Evolutionary conservation across 805 yeast genomes (phyloP), one percentile per base, ranked within the genome.

Genomic region (Pichia membranifaciens): DNA sequence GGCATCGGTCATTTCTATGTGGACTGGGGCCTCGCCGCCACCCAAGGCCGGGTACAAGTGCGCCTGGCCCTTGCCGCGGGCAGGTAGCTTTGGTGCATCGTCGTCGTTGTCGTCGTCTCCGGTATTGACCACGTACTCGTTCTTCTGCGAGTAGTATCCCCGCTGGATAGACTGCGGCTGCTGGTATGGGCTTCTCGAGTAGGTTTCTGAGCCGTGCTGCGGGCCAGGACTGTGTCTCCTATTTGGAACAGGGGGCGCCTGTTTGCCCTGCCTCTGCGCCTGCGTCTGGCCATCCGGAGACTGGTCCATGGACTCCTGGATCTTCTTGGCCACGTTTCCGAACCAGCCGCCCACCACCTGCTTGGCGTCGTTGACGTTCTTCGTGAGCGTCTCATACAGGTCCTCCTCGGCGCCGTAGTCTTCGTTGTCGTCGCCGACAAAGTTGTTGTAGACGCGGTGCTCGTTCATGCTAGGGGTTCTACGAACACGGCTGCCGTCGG

Each of bases 291-390:
- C 35, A 8, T 3, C 28, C n/a, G 31, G 16, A 9, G 34, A 41
- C 20, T 44, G 45, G 9, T 41, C 49, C 9, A 47, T 52, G 28
- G 58, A 58, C 7, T 56, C 52, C 36, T 58, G 61, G 22, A 65
- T 54, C 57, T 72, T 76, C 68, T 79, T 80, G 29, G 82, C 74
- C 48, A 87, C 59, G 15, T 81, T 86, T 51, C 78, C 78, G 42
- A 87, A 79, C 96, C 96, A 89, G 15, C 81, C 76, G 51, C 84
- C 82, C 49, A 89, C 78, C 47, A 84, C 82, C 41, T 76, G 72
- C 47, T 82, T 79, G 1, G 96, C 88, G 57, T 87, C 96, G 57
- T 84, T 89, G 40, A 89, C 73, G 18, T 91, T 88, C 58, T 82
- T 82, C 38, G 77, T 72, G 45, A 90, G 74, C 44, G 81, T 76